These are phyloP conservation scores for Avena insularis DNA, from an alignment of 176 grass and related monocot species.

Conservation along the genomic window DNA sequence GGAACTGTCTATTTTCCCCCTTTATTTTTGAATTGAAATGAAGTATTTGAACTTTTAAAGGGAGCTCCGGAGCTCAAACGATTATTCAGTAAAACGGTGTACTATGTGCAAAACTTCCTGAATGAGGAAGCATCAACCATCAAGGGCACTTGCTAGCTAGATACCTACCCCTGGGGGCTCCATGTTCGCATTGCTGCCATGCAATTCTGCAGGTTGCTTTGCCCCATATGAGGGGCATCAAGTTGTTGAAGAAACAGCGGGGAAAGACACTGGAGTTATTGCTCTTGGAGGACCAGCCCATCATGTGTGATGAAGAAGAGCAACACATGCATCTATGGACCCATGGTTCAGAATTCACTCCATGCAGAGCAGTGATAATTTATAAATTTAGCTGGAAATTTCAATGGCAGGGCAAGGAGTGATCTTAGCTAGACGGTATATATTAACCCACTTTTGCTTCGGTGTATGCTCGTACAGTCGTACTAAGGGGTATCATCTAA, in stretches of 20 bases:
- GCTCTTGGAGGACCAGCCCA: conserved; percentile 49
- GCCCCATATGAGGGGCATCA: conserved; percentile 56
- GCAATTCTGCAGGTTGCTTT: conserved; percentile 50
- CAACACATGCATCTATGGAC: conserved; percentile 40
- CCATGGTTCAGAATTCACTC: conserved; percentile 48
- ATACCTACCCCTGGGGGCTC: conserved; percentile 38
- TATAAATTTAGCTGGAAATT: conserved; percentile 34
- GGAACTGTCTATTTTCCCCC: too few relatives aligned
- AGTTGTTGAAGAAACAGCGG: conserved; percentile 52
- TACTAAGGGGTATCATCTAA: too few relatives aligned
- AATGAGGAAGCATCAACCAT: conserved; percentile 17
- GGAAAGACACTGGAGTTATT: conserved; percentile 54
- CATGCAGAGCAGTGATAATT: conserved; percentile 9
- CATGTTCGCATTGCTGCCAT: conserved; percentile 36
- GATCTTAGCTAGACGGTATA: not conserved
- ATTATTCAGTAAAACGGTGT: not conserved
- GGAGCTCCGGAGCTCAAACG: too few relatives aligned
- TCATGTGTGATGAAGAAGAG: conserved; percentile 45
- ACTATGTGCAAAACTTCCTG: not conserved
- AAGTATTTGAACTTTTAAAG: too few relatives aligned
- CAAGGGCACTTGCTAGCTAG: conserved; percentile 37
- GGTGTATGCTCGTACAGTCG: too few relatives aligned
- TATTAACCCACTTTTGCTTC: not conserved
- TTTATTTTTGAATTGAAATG: too few relatives aligned
- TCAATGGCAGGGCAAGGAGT: not conserved